Conservation (phyloP, 441 rosid genomes). For the Corymbia calophylla region DNA sequence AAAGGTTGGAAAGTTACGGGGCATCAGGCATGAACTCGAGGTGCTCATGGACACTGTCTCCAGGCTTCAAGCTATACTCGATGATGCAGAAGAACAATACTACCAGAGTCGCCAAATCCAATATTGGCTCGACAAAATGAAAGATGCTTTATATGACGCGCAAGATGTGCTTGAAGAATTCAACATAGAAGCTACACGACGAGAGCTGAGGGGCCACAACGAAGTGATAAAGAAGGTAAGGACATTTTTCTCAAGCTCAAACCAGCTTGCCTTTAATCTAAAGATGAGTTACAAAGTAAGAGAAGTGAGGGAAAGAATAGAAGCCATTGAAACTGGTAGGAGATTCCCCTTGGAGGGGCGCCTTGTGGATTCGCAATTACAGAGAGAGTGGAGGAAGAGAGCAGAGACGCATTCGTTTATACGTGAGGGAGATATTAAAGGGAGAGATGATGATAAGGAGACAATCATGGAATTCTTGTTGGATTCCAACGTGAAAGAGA, state of each 20-base stretch:
- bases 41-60: rapidly evolving
- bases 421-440: not conserved
- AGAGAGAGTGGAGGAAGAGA: not conserved
- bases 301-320: not conserved
- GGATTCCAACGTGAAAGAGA: rapidly evolving
- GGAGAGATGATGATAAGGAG: not conserved
- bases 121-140: not conserved
- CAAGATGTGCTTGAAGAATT: not conserved
- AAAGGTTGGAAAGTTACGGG: not conserved
- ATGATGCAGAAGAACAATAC: not conserved
- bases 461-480: rapidly evolving
- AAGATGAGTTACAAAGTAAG: not conserved
- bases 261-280: not conserved
- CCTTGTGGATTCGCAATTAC: rapidly evolving
- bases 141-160: rapidly evolving
- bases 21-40: not conserved
- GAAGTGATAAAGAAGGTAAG: not conserved
- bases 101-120: rapidly evolving
- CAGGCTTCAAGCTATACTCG: rapidly evolving
- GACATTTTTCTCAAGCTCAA: not conserved
- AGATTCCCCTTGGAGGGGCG: rapidly evolving
- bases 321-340: rapidly evolving
- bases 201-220: not conserved
- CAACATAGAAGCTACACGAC: rapidly evolving
- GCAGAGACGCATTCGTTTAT: not conserved